A percentile compares a stretch with the other conserved stretches of the same genome.
Conservation (phyloP, 2,329 filamentous ascomycete species). For the Colletotrichum eleusines region DNA sequence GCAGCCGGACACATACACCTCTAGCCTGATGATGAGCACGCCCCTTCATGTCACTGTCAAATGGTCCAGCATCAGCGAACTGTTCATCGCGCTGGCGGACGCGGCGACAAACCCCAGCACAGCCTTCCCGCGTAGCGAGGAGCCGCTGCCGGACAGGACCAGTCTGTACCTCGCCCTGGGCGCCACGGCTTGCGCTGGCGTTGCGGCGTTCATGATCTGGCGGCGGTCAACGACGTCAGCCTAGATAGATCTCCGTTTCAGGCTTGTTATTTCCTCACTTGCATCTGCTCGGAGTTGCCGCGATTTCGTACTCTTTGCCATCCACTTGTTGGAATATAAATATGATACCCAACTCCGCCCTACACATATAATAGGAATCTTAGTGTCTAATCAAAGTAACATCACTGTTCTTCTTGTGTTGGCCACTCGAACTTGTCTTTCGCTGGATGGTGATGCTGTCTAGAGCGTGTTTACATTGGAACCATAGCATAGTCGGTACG, state of each 20-base stretch:
- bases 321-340: slow-evolving; percentile 26
- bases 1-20: slow-evolving; percentile 93
- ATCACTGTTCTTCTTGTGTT: not conserved
- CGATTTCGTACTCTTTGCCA: slow-evolving; percentile 21
- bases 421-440: not conserved
- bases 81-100: slow-evolving; percentile 93
- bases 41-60: slow-evolving; percentile 95
- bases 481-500: too few relatives aligned
- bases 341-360: slow-evolving; percentile 43
- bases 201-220: slow-evolving; percentile 76
- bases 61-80: slow-evolving; percentile 92
- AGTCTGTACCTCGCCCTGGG: slow-evolving; percentile 88
- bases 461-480: too few relatives aligned
- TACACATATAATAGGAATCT: slow-evolving; percentile 22
- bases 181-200: slow-evolving; percentile 73
- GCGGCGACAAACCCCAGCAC: slow-evolving; percentile 90
- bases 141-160: slow-evolving; percentile 85
- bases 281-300: slow-evolving; percentile 37
- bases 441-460: too few relatives aligned
- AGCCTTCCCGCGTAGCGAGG: slow-evolving; percentile 90
- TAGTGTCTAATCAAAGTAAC: slow-evolving; percentile 38
- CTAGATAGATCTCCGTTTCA: slow-evolving; percentile 39
- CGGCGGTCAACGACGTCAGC: slow-evolving; percentile 65
- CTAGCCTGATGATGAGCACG: slow-evolving; percentile 85
- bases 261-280: slow-evolving; percentile 11